Evolutionary conservation across 2,329 filamentous ascomycete species (phyloP).

Genomic region (Sporothrix brunneoviolacea): DNA sequence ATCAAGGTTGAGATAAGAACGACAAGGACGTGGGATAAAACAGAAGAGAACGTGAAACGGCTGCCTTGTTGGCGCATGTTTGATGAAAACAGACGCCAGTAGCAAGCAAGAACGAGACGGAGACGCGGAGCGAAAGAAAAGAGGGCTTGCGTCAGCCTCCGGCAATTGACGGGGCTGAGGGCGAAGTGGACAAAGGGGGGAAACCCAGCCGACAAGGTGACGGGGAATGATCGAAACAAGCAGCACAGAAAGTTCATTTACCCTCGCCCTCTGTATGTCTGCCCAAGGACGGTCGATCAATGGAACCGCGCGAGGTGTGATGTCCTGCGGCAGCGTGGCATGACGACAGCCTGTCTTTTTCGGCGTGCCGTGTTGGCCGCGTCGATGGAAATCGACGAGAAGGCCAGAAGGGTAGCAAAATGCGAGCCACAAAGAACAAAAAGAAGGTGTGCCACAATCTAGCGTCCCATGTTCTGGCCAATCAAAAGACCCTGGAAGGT

Average conservation of each 20-base stretch:
- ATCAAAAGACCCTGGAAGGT: conserved; percentile 1
- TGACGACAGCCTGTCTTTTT: conserved; percentile 7
- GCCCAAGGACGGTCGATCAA: neutral
- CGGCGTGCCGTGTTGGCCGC: conserved; percentile 2
- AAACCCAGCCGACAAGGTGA: no score
- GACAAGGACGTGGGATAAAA: no score
- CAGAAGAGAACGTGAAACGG: no score
- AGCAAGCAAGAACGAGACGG: neutral
- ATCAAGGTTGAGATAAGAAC: no score
- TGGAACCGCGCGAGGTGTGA: neutral
- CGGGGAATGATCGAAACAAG: no score
- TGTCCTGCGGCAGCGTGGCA: neutral
- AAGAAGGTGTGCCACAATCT: conserved; percentile 4
- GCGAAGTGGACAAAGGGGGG: neutral
- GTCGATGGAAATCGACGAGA: neutral
- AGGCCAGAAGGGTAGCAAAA: neutral
- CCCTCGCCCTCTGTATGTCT: neutral
- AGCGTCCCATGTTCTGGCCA: conserved; percentile 1
- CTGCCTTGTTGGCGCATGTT: no score
- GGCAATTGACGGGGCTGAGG: conserved; percentile 4
- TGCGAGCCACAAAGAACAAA: neutral
- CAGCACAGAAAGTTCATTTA: no score
- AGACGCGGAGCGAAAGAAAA: neutral
- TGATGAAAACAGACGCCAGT: no score
- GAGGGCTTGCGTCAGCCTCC: conserved; percentile 7